These are phyloP conservation scores for Ceratopteris richardii DNA, from an alignment of 75 land plant species.

Conservation along the genomic window DNA sequence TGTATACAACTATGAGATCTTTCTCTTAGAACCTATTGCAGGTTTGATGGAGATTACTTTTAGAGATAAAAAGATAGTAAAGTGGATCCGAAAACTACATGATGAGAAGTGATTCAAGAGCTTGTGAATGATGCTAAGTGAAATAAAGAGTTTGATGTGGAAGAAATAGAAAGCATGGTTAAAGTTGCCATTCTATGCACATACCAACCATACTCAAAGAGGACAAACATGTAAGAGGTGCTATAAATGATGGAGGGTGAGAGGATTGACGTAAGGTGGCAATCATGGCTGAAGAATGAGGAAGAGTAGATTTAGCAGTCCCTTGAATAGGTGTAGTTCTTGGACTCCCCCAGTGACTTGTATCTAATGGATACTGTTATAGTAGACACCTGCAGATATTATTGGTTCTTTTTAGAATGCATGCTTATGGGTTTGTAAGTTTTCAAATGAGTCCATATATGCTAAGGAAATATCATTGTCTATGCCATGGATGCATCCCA, in stretches of 20 bases:
- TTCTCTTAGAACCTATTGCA: slow-evolving; percentile 45
- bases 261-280: slow-evolving; percentile 38
- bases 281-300: slow-evolving; percentile 39
- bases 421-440: no score
- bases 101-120: slow-evolving; percentile 30
- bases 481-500: no score
- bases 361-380: slow-evolving; percentile 1
- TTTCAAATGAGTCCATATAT: no score
- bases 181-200: slow-evolving; percentile 42
- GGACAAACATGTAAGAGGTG: slow-evolving; percentile 48
- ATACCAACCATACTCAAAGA: slow-evolving; percentile 15
- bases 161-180: slow-evolving; percentile 40
- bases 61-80: slow-evolving; percentile 67
- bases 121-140: slow-evolving; percentile 27
- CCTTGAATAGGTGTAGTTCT: not conserved
- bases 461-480: no score
- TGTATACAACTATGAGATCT: slow-evolving; percentile 36
- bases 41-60: slow-evolving; percentile 60
- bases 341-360: slow-evolving; percentile 3
- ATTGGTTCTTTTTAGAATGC: no score
- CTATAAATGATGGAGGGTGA: slow-evolving; percentile 44
- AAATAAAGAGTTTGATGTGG: slow-evolving; percentile 12
- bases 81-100: slow-evolving; percentile 39
- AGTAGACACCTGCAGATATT: no score
- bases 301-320: not conserved